Conservation (phyloP, 1,139 yeast genomes). For the Suhomyces guaymorum region DNA sequence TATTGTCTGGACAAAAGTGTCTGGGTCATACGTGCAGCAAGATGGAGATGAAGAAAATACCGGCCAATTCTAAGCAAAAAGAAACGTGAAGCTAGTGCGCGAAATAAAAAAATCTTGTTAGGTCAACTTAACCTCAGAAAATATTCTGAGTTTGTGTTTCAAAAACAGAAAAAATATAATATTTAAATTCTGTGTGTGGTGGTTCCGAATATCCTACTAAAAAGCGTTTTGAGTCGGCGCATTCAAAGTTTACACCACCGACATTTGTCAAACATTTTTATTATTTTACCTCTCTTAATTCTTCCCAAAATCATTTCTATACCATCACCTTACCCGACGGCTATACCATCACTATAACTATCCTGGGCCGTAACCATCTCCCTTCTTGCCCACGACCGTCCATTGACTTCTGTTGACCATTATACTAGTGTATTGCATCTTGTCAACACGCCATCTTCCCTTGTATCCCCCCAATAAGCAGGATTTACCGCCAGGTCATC, state of each 20-base stretch:
- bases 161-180: neutral
- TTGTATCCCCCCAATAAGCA: neutral
- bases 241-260: slow-evolving; percentile 9
- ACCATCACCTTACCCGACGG: neutral
- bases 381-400: too few relatives aligned
- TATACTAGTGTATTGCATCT: too few relatives aligned
- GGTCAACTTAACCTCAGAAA: neutral
- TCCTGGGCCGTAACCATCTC: slow-evolving; percentile 1
- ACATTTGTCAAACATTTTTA: slow-evolving; percentile 10
- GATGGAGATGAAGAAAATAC: slow-evolving; percentile 1
- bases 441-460: neutral
- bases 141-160: neutral
- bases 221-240: slow-evolving; percentile 10
- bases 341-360: neutral
- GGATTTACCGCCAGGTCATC: neutral
- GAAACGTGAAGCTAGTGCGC: neutral
- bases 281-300: slow-evolving; percentile 10
- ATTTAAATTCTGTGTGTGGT: slow-evolving; percentile 4
- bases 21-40: slow-evolving; percentile 1
- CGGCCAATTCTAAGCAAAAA: neutral
- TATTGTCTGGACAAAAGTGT: neutral
- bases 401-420: neutral
- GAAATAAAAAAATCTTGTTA: neutral
- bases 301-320: slow-evolving; percentile 6
- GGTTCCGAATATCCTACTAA: slow-evolving; percentile 9